Conservation (phyloP, 208 protist species). For the Wallacemonas rigidus region DNA sequence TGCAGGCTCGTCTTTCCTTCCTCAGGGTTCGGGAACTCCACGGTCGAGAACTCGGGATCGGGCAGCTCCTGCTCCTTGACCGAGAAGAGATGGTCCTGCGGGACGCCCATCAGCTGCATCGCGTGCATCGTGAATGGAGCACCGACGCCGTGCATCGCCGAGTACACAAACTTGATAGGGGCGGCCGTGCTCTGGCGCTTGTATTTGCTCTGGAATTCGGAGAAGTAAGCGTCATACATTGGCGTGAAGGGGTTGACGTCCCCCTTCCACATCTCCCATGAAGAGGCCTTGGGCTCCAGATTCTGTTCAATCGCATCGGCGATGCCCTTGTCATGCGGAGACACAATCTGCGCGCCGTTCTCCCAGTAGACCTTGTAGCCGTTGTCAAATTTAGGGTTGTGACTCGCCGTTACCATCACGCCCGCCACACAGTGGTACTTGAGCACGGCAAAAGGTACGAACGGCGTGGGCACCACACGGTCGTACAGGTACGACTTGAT, state of each 20-base stretch:
- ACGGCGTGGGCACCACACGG: slow-evolving; percentile 90
- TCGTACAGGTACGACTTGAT: slow-evolving; percentile 89
- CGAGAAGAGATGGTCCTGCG: slow-evolving; percentile 39
- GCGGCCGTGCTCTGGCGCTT: slow-evolving; percentile 25
- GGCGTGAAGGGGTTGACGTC: slow-evolving; percentile 62
- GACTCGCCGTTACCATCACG: slow-evolving; percentile 98
- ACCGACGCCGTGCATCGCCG: slow-evolving; percentile 96
- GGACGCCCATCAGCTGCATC: slow-evolving; percentile 74
- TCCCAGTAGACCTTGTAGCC: slow-evolving; percentile 99
- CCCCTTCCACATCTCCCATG: slow-evolving; percentile 53
- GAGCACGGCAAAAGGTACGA: slow-evolving; percentile 85
- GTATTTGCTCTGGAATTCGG: slow-evolving; percentile 44
- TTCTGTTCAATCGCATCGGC: slow-evolving; percentile 84
- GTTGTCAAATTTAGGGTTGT: slow-evolving; percentile 99
- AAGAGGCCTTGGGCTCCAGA: slow-evolving; percentile 74
- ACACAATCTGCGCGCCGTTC: slow-evolving; percentile 95
- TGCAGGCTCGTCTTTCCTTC: slow-evolving; percentile 92
- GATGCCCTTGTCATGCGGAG: slow-evolving; percentile 95
- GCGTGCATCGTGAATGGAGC: slow-evolving; percentile 63
- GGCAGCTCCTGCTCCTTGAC: slow-evolving; percentile 90
- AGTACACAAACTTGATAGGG: slow-evolving; percentile 56
- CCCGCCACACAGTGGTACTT: slow-evolving; percentile 74
- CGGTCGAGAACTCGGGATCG: slow-evolving; percentile 98
- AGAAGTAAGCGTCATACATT: slow-evolving; percentile 68
- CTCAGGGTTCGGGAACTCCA: slow-evolving; percentile 98